These are phyloP conservation scores for Cadophora luteo-olivacea DNA, from an alignment of 2,329 filamentous ascomycete species.

Conservation along the genomic window DNA sequence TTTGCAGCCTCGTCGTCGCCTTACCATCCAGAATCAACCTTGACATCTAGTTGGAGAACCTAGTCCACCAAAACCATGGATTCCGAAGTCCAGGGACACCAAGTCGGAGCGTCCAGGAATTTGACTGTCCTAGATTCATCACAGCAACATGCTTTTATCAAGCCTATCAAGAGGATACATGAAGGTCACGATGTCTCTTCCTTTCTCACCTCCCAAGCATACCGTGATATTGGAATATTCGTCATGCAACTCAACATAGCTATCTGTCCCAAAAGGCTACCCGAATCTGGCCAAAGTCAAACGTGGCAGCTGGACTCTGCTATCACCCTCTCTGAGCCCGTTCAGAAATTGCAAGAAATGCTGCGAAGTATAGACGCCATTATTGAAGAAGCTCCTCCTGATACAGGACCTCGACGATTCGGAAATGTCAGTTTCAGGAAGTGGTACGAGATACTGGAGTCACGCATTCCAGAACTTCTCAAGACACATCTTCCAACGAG, in stretches of 20 bases:
- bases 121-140: constrained; percentile 52
- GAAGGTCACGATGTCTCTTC: constrained; percentile 80
- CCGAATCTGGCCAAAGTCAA: constrained; percentile 51
- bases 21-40: not conserved
- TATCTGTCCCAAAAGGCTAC: constrained; percentile 73
- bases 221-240: constrained; percentile 86
- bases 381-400: constrained; percentile 81
- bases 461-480: constrained; percentile 62
- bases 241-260: constrained; percentile 88
- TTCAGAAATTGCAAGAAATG: constrained; percentile 70
- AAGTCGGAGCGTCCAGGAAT: constrained; percentile 1
- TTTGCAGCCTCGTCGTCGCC: constrained; percentile 10
- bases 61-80: not conserved
- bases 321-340: constrained; percentile 51
- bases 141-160: constrained; percentile 62
- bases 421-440: constrained; percentile 89
- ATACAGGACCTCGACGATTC: constrained; percentile 85
- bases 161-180: constrained; percentile 82
- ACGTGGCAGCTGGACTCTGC: constrained; percentile 56
- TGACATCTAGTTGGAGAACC: too few species aligned
- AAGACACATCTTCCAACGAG: constrained; percentile 59
- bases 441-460: constrained; percentile 77
- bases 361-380: constrained; percentile 69
- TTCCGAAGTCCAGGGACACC: not conserved
- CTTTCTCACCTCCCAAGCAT: constrained; percentile 83